Evolutionary conservation across 108 stramenopile genomes (phyloP).

Genomic region (Pseudonitzschia pungens): DNA sequence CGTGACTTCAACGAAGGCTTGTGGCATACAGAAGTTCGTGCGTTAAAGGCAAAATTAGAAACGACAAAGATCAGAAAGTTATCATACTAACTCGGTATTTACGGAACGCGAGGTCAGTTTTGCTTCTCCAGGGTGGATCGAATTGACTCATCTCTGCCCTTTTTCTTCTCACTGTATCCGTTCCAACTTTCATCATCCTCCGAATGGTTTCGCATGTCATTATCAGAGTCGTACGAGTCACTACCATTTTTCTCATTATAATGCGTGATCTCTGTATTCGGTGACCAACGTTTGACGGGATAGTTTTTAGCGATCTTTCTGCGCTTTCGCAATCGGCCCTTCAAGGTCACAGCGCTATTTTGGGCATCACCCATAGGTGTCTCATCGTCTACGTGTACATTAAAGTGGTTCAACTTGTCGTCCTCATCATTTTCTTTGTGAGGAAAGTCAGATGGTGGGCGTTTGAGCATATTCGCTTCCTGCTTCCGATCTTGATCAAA

Average conservation of each 20-base stretch:
- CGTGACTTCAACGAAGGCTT: too few relatives aligned
- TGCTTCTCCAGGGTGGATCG: neutral
- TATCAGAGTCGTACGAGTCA: conserved; percentile 32
- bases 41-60: too few relatives aligned
- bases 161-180: neutral
- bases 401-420: neutral
- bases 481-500: neutral
- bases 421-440: neutral
- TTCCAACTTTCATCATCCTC: conserved; percentile 4
- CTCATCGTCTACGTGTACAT: neutral
- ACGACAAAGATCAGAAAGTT: too few relatives aligned
- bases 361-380: neutral
- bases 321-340: conserved; percentile 9
- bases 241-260: neutral
- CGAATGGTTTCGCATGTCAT: conserved; percentile 11
- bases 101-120: too few relatives aligned
- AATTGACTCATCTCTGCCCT: neutral
- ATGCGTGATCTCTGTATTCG: neutral
- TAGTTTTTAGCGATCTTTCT: conserved; percentile 32
- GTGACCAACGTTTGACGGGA: conserved; percentile 31
- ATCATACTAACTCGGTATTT: too few relatives aligned
- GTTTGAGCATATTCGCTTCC: neutral
- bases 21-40: too few relatives aligned
- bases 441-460: neutral
- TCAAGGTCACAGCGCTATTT: too few relatives aligned